These are phyloP conservation scores for Blastobotrys mokoenaii DNA, from an alignment of 805 yeast species.

Conservation along the genomic window DNA sequence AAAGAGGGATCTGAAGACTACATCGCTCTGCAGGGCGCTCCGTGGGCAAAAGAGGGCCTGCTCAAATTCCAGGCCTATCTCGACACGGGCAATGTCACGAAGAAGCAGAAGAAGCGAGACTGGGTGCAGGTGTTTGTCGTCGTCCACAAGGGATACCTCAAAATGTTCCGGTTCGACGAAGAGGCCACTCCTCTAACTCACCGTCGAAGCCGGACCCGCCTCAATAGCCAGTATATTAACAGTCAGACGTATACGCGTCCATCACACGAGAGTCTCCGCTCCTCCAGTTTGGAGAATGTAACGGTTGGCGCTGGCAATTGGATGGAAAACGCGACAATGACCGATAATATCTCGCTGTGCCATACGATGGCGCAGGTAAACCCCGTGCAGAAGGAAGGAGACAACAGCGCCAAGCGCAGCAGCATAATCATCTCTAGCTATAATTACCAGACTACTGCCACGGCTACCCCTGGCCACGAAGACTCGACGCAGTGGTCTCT, in stretches of 20 bases:
- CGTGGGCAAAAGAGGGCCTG: slow-evolving; percentile 70
- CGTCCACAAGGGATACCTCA: slow-evolving; percentile 55
- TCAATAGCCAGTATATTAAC: background rate
- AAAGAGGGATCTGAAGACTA: background rate
- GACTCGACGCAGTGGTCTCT: slow-evolving; percentile 41
- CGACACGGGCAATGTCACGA: slow-evolving; percentile 21
- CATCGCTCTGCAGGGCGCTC: slow-evolving; percentile 61
- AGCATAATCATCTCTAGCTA: background rate
- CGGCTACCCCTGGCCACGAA: no score
- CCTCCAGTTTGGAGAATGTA: background rate
- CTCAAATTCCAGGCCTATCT: slow-evolving; percentile 25
- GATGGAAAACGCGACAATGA: slow-evolving; percentile 51
- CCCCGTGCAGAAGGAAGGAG: slow-evolving; percentile 11
- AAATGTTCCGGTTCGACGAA: slow-evolving; percentile 19
- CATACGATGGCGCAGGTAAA: slow-evolving; percentile 32
- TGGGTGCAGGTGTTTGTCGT: slow-evolving; percentile 51
- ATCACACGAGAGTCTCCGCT: background rate
- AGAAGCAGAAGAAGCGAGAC: slow-evolving; percentile 20
- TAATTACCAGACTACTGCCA: slow-evolving; percentile 2
- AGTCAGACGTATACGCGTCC: background rate
- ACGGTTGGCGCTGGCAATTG: slow-evolving; percentile 56
- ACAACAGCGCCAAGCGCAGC: background rate
- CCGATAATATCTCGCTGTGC: slow-evolving; percentile 46
- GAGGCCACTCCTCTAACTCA: background rate
- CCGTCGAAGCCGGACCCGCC: background rate